Conservation (phyloP, 2,329 filamentous ascomycete species). For the Colletotrichum horii region DNA sequence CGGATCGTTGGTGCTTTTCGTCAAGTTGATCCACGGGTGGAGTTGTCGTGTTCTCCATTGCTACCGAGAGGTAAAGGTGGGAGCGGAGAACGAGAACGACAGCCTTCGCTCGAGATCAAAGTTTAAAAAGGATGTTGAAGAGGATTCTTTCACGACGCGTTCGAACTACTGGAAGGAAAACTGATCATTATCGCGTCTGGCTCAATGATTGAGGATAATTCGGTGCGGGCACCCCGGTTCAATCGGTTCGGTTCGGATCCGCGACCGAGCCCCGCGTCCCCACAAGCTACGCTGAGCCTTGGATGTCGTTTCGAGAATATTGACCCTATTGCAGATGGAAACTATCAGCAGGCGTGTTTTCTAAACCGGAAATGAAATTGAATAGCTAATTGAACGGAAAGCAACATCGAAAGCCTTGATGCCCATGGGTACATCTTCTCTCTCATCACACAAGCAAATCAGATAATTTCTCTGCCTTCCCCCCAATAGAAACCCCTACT, state of each 20-base stretch:
- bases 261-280: neutral
- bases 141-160: neutral
- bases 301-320: too few relatives aligned
- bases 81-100: neutral
- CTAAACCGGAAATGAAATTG: too few relatives aligned
- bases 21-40: neutral
- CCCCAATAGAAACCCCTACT: too few relatives aligned
- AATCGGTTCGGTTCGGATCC: neutral
- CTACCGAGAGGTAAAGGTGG: neutral
- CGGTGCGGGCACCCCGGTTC: neutral
- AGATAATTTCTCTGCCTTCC: too few relatives aligned
- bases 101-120: fast-evolving
- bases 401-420: too few relatives aligned
- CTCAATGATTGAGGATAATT: neutral
- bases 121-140: neutral
- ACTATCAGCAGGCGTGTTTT: too few relatives aligned
- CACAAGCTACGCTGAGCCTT: neutral
- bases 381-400: too few relatives aligned
- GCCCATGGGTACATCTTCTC: too few relatives aligned
- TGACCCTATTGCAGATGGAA: too few relatives aligned
- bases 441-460: too few relatives aligned
- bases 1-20: neutral
- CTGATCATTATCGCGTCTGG: neutral
- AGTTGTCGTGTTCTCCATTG: neutral
- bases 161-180: neutral